These are phyloP conservation scores for Fusarium sacchari DNA, from an alignment of 2,329 filamentous ascomycete genomes.

Conservation along the genomic window DNA sequence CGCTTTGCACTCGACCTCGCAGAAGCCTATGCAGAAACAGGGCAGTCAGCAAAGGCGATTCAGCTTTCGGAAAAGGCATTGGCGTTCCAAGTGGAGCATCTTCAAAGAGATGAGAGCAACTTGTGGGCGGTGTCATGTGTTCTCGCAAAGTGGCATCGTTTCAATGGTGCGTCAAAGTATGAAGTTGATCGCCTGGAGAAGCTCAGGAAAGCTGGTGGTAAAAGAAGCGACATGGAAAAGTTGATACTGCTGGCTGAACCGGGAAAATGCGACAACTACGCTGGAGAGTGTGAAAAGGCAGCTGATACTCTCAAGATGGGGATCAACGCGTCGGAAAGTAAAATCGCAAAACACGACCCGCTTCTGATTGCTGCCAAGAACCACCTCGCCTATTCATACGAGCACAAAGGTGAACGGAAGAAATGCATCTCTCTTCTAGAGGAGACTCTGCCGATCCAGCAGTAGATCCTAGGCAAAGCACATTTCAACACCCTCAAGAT, in stretches of 20 bases:
- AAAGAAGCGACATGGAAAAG: background rate
- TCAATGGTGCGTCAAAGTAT: too few relatives aligned
- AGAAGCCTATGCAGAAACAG: background rate
- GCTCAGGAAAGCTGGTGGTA: background rate
- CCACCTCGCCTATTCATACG: background rate
- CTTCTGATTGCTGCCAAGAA: fast-evolving
- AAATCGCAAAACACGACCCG: fast-evolving
- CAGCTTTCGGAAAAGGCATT: background rate
- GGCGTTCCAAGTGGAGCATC: fast-evolving
- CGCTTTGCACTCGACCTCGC: background rate
- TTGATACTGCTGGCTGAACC: background rate
- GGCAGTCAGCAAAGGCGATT: background rate
- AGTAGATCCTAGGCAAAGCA: fast-evolving
- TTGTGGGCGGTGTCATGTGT: fast-evolving
- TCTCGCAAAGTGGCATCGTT: background rate
- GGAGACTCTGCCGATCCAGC: fast-evolving
- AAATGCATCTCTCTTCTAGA: fast-evolving
- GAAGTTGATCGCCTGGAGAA: background rate
- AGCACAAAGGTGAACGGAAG: fast-evolving
- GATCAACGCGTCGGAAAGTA: fast-evolving
- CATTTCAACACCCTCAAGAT: background rate
- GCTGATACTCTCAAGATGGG: fast-evolving
- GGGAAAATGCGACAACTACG: background rate
- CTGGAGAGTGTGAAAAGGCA: background rate
- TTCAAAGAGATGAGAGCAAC: background rate